Evolutionary conservation across 2,329 filamentous ascomycete genomes (phyloP).

Genomic region (Colletotrichum coccodes): DNA sequence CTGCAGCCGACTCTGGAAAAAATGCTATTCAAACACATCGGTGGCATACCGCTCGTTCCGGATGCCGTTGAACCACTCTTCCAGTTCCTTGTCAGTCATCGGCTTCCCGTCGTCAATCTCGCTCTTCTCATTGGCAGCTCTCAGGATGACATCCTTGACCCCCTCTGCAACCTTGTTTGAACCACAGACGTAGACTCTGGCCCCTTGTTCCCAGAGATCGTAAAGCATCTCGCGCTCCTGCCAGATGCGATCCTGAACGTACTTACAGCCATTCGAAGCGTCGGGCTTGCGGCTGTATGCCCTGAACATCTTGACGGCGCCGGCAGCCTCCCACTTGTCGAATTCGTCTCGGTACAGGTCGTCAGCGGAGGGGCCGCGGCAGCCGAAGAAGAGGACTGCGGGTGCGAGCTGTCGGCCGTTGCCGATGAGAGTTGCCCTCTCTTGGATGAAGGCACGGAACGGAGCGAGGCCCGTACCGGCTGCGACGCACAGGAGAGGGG

Average conservation of each 20-base stretch:
- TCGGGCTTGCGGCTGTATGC: constrained; percentile 60
- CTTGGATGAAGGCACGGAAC: constrained; percentile 98
- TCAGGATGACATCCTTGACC: constrained; percentile 45
- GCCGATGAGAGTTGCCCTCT: constrained; percentile 76
- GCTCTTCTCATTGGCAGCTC: constrained; percentile 35
- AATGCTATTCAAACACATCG: constrained; percentile 67
- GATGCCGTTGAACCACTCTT: constrained; percentile 58
- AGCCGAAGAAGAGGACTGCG: constrained; percentile 62
- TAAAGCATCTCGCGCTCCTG: constrained; percentile 44
- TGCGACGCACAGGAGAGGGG: constrained; percentile 84
- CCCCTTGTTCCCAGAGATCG: constrained; percentile 46
- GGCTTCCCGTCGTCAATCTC: constrained; percentile 42
- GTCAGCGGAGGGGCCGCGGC: constrained; percentile 54
- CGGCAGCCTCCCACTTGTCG: constrained; percentile 57
- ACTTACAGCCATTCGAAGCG: constrained; percentile 57
- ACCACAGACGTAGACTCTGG: constrained; percentile 72
- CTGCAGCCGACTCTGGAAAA: too few relatives aligned
- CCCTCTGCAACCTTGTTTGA: constrained; percentile 54
- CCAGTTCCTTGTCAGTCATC: constrained; percentile 44
- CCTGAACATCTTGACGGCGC: constrained; percentile 64
- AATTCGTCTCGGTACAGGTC: constrained; percentile 56
- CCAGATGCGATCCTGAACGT: constrained; percentile 57
- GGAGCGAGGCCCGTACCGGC: constrained; percentile 96
- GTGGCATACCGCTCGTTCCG: constrained; percentile 67
- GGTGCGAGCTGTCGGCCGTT: constrained; percentile 48